phyloP scores from a whole-genome alignment of 371 early-diverging fungal genomes.

The Coemansia sp. region DNA sequence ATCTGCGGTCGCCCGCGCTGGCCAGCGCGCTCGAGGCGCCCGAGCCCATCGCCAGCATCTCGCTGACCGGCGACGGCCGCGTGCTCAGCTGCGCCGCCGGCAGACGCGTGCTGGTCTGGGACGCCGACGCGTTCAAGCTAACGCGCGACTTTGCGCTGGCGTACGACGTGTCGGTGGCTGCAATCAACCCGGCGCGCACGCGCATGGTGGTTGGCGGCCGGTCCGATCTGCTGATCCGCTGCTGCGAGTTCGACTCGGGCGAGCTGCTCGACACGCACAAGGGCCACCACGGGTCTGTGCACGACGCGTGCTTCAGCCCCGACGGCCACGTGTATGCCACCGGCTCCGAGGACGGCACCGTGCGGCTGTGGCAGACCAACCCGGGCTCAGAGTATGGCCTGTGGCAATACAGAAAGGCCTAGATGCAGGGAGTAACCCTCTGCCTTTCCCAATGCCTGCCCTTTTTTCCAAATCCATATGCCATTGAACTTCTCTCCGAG shows the following conservation, averaged over 20 bases:
- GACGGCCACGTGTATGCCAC: conserved; percentile 88
- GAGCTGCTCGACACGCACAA: conserved; percentile 75
- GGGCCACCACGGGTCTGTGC: conserved; percentile 87
- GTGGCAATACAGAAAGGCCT: conserved; percentile 58
- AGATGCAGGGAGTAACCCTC: too few species aligned
- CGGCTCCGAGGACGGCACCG: conserved; percentile 82
- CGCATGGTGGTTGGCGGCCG: conserved; percentile 76
- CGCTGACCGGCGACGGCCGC: conserved; percentile 67
- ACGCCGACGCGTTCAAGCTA: conserved; percentile 63
- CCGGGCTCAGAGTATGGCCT: conserved; percentile 72
- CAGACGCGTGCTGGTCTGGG: conserved; percentile 71
- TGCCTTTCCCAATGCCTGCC: too few species aligned
- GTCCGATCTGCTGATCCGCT: conserved; percentile 76
- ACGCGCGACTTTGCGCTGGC: conserved; percentile 59
- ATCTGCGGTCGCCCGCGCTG: conserved; percentile 65
- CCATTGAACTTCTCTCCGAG: too few species aligned
- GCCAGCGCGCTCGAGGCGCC: conserved; percentile 62
- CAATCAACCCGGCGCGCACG: conserved; percentile 73
- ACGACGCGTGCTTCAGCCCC: conserved; percentile 84
- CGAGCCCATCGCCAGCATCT: conserved; percentile 66
- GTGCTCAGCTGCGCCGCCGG: conserved; percentile 73
- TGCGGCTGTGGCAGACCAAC: conserved; percentile 73
- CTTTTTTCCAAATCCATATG: neutral
- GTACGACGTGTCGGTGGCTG: conserved; percentile 72
- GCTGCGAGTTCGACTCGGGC: conserved; percentile 72